These are phyloP conservation scores for Chrysoporthe cubensis DNA, from an alignment of 2,329 filamentous ascomycete species.

Conservation along the genomic window DNA sequence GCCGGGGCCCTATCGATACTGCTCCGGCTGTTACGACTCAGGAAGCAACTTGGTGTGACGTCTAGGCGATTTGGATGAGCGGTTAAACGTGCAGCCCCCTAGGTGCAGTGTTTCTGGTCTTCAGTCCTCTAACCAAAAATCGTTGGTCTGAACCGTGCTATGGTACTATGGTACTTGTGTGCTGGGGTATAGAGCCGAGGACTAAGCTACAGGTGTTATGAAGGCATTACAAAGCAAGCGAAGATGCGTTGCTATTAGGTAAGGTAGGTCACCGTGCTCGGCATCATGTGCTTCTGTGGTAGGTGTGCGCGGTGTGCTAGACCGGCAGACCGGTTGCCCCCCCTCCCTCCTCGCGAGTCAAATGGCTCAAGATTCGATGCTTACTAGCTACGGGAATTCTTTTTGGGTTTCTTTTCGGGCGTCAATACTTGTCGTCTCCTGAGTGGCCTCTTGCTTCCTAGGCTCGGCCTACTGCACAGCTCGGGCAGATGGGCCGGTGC, in stretches of 20 bases:
- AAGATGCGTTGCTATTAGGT: not conserved
- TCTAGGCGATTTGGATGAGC: not conserved
- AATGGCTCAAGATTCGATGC: not conserved
- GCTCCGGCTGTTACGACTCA: not conserved
- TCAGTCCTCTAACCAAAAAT: not conserved
- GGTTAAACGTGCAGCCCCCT: not conserved
- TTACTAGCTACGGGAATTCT: not conserved
- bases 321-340: not conserved
- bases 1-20: not conserved
- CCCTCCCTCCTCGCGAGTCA: not conserved
- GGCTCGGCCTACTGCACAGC: slow-evolving; percentile 5
- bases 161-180: not conserved
- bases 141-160: not conserved
- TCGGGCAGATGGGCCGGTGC: not conserved
- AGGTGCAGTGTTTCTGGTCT: not conserved
- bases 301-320: no score
- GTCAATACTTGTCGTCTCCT: not conserved
- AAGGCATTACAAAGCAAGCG: not conserved
- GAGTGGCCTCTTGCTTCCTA: not conserved
- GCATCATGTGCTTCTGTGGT: no score
- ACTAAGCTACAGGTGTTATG: not conserved
- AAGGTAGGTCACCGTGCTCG: not conserved
- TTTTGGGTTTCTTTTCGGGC: not conserved
- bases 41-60: not conserved
- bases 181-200: not conserved